Evolutionary conservation across 2,329 filamentous ascomycete genomes (phyloP).

Genomic region (Teratosphaeria nubilosa): DNA sequence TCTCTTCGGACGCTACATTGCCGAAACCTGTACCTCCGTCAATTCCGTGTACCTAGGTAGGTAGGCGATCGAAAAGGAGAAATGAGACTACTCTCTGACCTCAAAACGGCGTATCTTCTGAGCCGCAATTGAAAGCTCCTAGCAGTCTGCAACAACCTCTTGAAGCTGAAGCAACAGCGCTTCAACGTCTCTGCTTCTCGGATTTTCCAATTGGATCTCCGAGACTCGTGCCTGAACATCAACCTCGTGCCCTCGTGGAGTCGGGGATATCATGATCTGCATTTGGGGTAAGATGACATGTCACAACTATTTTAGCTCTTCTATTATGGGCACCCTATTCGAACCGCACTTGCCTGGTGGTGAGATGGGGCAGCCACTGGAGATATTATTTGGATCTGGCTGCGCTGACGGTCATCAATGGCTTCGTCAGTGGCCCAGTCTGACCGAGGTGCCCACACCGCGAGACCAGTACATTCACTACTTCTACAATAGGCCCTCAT

Average conservation of each 20-base stretch:
- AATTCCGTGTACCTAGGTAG: no score
- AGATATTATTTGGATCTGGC: no score
- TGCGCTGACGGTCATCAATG: not conserved
- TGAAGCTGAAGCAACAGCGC: not conserved
- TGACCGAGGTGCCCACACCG: not conserved
- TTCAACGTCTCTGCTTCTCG: not conserved
- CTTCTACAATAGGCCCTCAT: not conserved
- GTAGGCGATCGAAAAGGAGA: not conserved
- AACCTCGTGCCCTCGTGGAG: not conserved
- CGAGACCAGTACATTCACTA: not conserved
- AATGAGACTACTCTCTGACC: not conserved
- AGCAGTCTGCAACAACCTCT: not conserved
- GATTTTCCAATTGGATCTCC: not conserved
- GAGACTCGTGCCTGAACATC: not conserved
- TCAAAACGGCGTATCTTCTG: not conserved
- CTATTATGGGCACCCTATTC: not conserved
- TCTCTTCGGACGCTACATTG: no score
- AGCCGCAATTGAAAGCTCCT: not conserved
- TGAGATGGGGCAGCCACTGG: no score
- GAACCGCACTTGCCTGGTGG: no score
- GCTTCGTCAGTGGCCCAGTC: not conserved
- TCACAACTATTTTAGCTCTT: not conserved
- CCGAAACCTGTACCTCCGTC: no score
- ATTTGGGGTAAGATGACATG: not conserved
- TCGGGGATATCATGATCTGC: not conserved